Evolutionary conservation across 306 rosid species (phyloP).

Genomic region (Prunus mongolica): DNA sequence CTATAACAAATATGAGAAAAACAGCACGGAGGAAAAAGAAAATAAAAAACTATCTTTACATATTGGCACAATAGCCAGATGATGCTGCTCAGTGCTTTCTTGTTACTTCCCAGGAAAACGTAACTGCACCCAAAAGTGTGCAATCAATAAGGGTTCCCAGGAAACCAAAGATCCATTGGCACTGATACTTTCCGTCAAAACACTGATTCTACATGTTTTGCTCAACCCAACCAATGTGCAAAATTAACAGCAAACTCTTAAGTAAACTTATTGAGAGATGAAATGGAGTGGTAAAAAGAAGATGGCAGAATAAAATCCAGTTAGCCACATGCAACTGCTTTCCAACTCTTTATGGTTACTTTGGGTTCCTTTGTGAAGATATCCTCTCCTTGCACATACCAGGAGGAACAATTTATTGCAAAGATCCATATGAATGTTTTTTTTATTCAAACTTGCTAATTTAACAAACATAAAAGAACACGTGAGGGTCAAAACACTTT

Average conservation of each 20-base stretch:
- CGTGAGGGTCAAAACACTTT: not conserved
- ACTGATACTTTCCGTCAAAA: not conserved
- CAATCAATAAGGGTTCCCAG: not conserved
- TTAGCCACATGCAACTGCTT: not conserved
- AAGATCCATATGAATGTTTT: not conserved
- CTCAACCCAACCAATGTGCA: not conserved
- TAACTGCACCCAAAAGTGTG: not conserved
- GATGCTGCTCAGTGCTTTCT: not conserved
- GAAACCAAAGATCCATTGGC: not conserved
- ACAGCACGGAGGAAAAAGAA: not conserved
- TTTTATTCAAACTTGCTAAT: not conserved
- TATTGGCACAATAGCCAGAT: not conserved
- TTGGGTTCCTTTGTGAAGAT: not conserved
- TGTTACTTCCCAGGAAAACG: not conserved
- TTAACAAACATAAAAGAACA: not conserved
- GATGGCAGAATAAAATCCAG: not conserved
- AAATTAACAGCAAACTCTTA: not conserved
- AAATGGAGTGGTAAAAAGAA: not conserved
- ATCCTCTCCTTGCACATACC: not conserved
- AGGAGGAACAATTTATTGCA: not conserved
- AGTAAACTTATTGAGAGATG: not conserved
- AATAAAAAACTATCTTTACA: not conserved
- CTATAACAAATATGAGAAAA: not conserved
- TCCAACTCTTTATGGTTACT: not conserved
- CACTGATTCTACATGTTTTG: not conserved